Percentiles rank a stretch among this genome's conserved stretches.
Conservation (phyloP, 768 basidiomycete species). For the Tricholomella constricta region DNA sequence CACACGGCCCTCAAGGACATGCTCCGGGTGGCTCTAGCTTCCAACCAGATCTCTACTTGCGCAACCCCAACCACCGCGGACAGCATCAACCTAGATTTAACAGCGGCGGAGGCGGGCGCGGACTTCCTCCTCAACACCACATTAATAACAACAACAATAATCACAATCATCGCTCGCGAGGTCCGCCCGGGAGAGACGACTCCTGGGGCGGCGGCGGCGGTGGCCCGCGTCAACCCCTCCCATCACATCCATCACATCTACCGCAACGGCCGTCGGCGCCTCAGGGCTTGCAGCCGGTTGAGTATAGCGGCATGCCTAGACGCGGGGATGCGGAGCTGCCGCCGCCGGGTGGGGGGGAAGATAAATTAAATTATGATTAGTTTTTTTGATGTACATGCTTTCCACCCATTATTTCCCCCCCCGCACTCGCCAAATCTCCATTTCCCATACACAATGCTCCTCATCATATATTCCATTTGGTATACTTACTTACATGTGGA, state of each 20-base stretch:
- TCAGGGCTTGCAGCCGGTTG: neutral
- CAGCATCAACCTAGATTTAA: slow-evolving; percentile 1
- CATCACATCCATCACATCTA: slow-evolving; percentile 7
- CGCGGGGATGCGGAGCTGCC: slow-evolving; percentile 1
- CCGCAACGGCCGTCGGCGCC: slow-evolving; percentile 11
- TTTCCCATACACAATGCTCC: neutral
- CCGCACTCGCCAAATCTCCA: too few species aligned
- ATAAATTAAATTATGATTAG: slow-evolving; percentile 22
- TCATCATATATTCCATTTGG: neutral
- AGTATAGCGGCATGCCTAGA: neutral
- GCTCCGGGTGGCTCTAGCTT: neutral
- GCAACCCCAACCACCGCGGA: neutral
- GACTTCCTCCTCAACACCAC: neutral
- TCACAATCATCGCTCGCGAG: slow-evolving; percentile 1
- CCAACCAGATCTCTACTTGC: neutral
- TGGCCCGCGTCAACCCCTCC: neutral
- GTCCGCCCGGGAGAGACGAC: neutral
- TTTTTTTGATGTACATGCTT: neutral
- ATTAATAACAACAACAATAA: slow-evolving; percentile 8
- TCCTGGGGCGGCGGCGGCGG: neutral
- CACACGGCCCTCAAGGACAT: neutral
- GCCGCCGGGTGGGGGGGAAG: slow-evolving; percentile 8
- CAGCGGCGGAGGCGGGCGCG: neutral
- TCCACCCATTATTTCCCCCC: neutral
- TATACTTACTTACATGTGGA: neutral